Conservation (phyloP, 495 filamentous ascomycete species). For the Alectoria sarmentosa region DNA sequence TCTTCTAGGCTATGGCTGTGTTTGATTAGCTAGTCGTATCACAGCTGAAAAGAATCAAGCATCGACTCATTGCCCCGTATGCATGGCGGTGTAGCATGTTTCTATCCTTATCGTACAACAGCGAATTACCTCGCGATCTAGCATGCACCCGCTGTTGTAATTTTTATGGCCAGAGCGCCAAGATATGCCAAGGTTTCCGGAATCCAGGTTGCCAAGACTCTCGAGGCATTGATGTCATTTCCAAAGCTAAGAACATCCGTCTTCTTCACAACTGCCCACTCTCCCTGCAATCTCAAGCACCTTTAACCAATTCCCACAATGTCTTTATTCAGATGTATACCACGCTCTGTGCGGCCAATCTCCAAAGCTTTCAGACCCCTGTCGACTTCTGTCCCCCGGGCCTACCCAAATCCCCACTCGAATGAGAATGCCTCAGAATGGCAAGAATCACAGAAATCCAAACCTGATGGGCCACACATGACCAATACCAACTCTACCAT, state of each 20-base stretch:
- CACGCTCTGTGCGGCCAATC: constrained; percentile 6
- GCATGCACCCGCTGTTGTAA: too few relatives aligned
- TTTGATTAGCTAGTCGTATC: too few relatives aligned
- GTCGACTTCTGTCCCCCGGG: constrained; percentile 21
- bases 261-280: background rate
- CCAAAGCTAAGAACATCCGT: background rate
- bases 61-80: too few relatives aligned
- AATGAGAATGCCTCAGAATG: constrained; percentile 40
- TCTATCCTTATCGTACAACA: too few relatives aligned
- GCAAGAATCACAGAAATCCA: constrained; percentile 47
- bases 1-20: too few relatives aligned
- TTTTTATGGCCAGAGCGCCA: too few relatives aligned
- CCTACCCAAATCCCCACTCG: constrained; percentile 20
- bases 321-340: constrained; percentile 1
- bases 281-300: background rate
- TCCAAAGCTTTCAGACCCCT: constrained; percentile 11
- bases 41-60: too few relatives aligned
- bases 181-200: too few relatives aligned
- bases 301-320: background rate
- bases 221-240: background rate
- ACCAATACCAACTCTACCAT: constrained; percentile 60
- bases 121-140: too few relatives aligned
- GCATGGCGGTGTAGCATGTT: too few relatives aligned
- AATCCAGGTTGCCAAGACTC: too few relatives aligned
- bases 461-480: constrained; percentile 52